Percentiles rank a stretch among this genome's conserved stretches.
These are phyloP conservation scores for Globisporangium acanthophoron DNA, from an alignment of 352 stramenopile genomes.

Conservation along the genomic window DNA sequence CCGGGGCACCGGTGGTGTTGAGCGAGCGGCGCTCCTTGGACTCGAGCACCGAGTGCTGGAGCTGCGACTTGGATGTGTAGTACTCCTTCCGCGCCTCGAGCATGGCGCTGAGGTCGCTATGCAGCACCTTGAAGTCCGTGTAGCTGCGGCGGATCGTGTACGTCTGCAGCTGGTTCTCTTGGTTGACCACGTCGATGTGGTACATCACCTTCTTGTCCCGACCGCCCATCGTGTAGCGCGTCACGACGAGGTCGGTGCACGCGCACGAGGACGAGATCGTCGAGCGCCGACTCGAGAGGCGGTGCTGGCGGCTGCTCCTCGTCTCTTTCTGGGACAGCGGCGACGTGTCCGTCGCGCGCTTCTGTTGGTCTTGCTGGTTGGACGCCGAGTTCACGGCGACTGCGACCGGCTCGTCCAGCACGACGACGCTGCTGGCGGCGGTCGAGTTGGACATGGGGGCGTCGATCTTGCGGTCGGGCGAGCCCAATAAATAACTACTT, in stretches of 20 bases:
- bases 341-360: slow-evolving; percentile 2
- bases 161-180: slow-evolving; percentile 65
- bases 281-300: slow-evolving; percentile 32
- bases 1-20: background rate
- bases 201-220: slow-evolving; percentile 84
- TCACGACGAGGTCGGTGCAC: slow-evolving; percentile 59
- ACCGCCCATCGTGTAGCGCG: slow-evolving; percentile 59
- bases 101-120: slow-evolving; percentile 60
- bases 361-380: too few species aligned
- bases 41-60: slow-evolving; percentile 10
- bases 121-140: slow-evolving; percentile 77
- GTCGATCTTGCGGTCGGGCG: slow-evolving; percentile 1
- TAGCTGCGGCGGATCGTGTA: slow-evolving; percentile 86
- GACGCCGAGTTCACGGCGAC: background rate
- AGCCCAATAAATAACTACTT: slow-evolving; percentile 20
- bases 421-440: background rate
- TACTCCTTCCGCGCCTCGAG: slow-evolving; percentile 58
- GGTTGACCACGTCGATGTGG: slow-evolving; percentile 78
- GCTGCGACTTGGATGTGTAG: slow-evolving; percentile 20
- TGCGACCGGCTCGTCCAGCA: background rate
- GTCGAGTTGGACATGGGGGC: slow-evolving; percentile 6
- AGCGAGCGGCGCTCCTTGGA: slow-evolving; percentile 10
- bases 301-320: slow-evolving; percentile 1
- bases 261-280: slow-evolving; percentile 29
- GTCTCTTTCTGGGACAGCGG: slow-evolving; percentile 6